These are phyloP conservation scores for Linum lewisii DNA, from an alignment of 345 rosid species.

Conservation along the genomic window DNA sequence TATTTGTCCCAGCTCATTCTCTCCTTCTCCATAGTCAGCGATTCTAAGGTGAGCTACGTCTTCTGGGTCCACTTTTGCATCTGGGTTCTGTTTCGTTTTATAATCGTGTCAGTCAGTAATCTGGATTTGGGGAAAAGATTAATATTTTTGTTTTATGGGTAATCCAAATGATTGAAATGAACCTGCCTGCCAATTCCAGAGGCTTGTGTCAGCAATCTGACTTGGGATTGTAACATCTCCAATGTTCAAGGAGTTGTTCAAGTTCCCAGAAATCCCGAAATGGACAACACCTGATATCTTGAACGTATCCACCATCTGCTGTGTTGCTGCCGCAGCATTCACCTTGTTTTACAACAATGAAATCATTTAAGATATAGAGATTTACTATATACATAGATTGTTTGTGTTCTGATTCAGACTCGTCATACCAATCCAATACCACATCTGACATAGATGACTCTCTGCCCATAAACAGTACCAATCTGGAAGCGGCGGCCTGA, in stretches of 20 bases:
- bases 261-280: slow-evolving; percentile 46
- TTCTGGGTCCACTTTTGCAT: slow-evolving; percentile 12
- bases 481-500: slow-evolving; percentile 38
- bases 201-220: slow-evolving; percentile 35
- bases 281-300: slow-evolving; percentile 33
- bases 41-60: slow-evolving; percentile 26
- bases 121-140: too few relatives aligned
- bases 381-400: too few relatives aligned
- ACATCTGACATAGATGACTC: slow-evolving; percentile 45
- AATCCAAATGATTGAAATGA: too few relatives aligned
- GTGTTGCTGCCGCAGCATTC: slow-evolving; percentile 53
- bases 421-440: slow-evolving; percentile 55
- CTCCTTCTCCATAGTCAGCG: slow-evolving; percentile 22
- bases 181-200: slow-evolving; percentile 39
- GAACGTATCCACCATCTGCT: slow-evolving; percentile 45
- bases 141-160: too few relatives aligned
- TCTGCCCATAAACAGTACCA: slow-evolving; percentile 32
- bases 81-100: too few relatives aligned
- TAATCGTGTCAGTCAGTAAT: too few relatives aligned
- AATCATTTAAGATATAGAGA: too few relatives aligned
- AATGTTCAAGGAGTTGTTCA: slow-evolving; percentile 40
- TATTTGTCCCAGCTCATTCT: slow-evolving; percentile 29
- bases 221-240: slow-evolving; percentile 55
- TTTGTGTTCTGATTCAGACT: too few relatives aligned
- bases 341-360: too few relatives aligned